Percentiles rank a stretch among this genome's conserved stretches.
phyloP scores from a whole-genome alignment of 1,284 basidiomycete genomes.

The Stygiomarasmius scandens region DNA sequence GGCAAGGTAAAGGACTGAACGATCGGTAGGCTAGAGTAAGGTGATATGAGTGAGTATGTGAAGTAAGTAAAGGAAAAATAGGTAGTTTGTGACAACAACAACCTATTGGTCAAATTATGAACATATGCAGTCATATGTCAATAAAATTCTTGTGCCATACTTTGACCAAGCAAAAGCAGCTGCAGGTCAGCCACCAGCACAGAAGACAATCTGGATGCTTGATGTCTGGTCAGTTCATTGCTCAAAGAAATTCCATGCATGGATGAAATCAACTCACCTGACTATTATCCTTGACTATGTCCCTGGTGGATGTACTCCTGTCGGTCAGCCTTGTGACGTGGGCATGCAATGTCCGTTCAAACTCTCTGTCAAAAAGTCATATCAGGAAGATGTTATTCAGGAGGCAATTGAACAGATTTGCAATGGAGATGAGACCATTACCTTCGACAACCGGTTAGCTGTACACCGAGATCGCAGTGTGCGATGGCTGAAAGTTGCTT shows the following conservation, averaged over 20 bases:
- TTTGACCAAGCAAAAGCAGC: background rate
- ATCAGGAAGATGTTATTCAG: constrained; percentile 1
- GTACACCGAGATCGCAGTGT: background rate
- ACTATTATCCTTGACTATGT: constrained; percentile 3
- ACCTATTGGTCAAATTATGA: constrained; percentile 1
- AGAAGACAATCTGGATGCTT: background rate
- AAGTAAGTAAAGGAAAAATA: no score
- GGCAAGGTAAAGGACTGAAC: no score
- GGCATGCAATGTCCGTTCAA: constrained; percentile 6
- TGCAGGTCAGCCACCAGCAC: background rate
- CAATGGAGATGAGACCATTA: background rate
- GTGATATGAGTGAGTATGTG: no score
- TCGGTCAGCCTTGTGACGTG: constrained; percentile 4
- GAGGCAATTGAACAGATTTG: background rate
- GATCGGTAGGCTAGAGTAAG: no score
- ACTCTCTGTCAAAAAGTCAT: constrained; percentile 1
- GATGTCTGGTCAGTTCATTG: constrained; percentile 5
- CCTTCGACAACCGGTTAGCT: background rate
- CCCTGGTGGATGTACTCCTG: constrained; percentile 3
- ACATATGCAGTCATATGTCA: background rate
- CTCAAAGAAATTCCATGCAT: background rate
- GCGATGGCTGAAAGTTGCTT: background rate
- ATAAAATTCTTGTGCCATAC: background rate
- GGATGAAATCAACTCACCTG: constrained; percentile 2
- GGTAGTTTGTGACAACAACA: no score